Evolutionary conservation across 192 early-diverging fungal species (phyloP).

Genomic region (Backusella macrospora): DNA sequence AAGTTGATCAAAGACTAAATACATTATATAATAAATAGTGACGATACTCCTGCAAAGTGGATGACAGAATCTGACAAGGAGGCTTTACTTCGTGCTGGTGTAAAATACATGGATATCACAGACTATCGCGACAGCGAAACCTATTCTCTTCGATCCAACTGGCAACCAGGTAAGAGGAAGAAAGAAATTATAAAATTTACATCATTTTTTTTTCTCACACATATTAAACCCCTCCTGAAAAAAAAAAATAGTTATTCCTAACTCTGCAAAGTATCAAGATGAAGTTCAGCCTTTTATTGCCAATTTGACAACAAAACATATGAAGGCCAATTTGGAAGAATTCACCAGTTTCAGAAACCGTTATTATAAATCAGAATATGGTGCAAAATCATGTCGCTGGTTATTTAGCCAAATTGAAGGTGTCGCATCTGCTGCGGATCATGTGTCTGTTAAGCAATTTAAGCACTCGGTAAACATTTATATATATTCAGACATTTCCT

Average conservation of each 20-base stretch:
- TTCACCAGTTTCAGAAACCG: conserved; percentile 89
- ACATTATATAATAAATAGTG: conserved; percentile 31
- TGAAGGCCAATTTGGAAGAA: conserved; percentile 68
- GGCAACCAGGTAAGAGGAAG: conserved; percentile 18
- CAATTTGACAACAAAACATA: conserved; percentile 65
- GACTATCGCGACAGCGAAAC: conserved; percentile 54
- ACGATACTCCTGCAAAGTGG: conserved; percentile 56
- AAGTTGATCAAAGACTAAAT: background rate
- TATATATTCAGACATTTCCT: background rate
- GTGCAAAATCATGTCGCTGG: conserved; percentile 70
- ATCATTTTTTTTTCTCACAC: background rate
- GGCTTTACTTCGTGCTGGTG: conserved; percentile 63
- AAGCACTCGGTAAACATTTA: conserved; percentile 54
- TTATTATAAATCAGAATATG: conserved; percentile 82
- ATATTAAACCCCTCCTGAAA: background rate
- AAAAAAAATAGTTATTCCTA: conserved; percentile 51
- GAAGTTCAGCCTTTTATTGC: conserved; percentile 62
- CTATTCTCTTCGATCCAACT: background rate
- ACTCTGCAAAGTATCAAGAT: conserved; percentile 52
- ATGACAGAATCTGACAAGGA: conserved; percentile 64
- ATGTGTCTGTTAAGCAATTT: conserved; percentile 77
- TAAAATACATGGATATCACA: conserved; percentile 89
- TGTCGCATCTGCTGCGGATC: conserved; percentile 46
- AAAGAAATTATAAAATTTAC: background rate
- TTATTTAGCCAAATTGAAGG: conserved; percentile 60